phyloP scores from a whole-genome alignment of 805 yeast species.

The Jamesozyma spencerorum region DNA sequence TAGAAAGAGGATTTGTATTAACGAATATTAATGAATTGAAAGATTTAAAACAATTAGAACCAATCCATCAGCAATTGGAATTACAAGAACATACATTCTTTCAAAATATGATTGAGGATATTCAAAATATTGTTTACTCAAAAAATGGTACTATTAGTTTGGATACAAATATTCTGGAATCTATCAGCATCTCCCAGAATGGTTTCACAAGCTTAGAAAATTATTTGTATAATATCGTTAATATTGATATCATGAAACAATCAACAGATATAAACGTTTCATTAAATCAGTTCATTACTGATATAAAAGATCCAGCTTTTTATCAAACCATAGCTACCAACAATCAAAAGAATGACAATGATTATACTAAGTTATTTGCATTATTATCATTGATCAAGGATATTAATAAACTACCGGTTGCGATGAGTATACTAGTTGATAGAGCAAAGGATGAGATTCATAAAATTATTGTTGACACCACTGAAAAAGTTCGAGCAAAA shows the following conservation, averaged over 20 bases:
- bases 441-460: constrained; percentile 55
- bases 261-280: constrained; percentile 33
- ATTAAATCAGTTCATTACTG: constrained; percentile 27
- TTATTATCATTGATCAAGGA: constrained; percentile 50
- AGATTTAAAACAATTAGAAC: constrained; percentile 45
- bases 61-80: constrained; percentile 44
- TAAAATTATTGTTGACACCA: constrained; percentile 49
- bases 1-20: constrained; percentile 36
- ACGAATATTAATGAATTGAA: constrained; percentile 49
- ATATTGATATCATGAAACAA: constrained; percentile 45
- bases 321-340: background rate
- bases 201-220: constrained; percentile 41
- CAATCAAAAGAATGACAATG: constrained; percentile 11
- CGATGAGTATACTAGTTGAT: constrained; percentile 44
- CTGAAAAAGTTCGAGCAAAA: constrained; percentile 54
- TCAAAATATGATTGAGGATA: constrained; percentile 68
- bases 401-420: constrained; percentile 51
- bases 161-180: constrained; percentile 20
- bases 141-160: constrained; percentile 25
- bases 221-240: constrained; percentile 46
- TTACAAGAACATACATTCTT: constrained; percentile 52
- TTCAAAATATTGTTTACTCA: constrained; percentile 59
- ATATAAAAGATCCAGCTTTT: constrained; percentile 1
- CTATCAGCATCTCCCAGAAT: constrained; percentile 14
- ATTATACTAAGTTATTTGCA: constrained; percentile 32